Base-by-base conservation (phyloP, 441 rosid species). In the Codiaeum variegatum region DNA sequence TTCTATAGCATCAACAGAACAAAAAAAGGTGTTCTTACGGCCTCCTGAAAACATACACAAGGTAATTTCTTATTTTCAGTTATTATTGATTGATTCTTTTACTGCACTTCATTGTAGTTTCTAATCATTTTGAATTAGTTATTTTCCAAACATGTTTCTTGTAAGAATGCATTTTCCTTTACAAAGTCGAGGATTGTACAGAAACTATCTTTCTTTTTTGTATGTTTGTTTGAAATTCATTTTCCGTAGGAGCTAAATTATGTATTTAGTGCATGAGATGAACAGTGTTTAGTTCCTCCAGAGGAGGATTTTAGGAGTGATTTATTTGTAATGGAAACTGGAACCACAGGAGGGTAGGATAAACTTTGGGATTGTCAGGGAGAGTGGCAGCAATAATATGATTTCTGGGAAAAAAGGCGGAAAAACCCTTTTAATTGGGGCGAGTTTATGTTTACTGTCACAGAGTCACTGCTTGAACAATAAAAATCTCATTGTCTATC, bases 31-130 rank as follows among this genome's bases (percentile, higher is more conserved):
- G 81, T 94, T 94, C 81, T 65, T 75, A 76, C 87, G 86, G 19
- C 97, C 98, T 78, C 97, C 94, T 75, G 84, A 73, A 65, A 83
- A 80, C 78, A 87, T 88, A 66, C 89, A 95, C 0, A 94, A 94
- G 91, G 98, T 92, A 68, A 75, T 76, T 63, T 76, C 78, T 61
- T 38, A 31, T 36, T 40, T 64, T 69, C 64, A 61, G 42, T 70
- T 23, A n/a, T 73, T 38, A 26, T 67, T 72, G n/a, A n/a, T n/a
- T n/a, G 58, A 23, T 29, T 31, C 19, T 72, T 69, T 71, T 66
- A 56, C 31, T 31, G 8, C 36, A 55, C 4, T 36, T 58, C 28
- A 19, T 15, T n/a, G 36, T 6, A 5, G 34, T 13, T 46, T 46
- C 62, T 12, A n/a, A 31, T 12, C 23, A 72, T 49, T 31, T 52